A percentile compares a stretch with the other conserved stretches of the same genome.
These are phyloP conservation scores for Debaryomyces nepalensis DNA, from an alignment of 1,139 yeast genomes.

Conservation along the genomic window DNA sequence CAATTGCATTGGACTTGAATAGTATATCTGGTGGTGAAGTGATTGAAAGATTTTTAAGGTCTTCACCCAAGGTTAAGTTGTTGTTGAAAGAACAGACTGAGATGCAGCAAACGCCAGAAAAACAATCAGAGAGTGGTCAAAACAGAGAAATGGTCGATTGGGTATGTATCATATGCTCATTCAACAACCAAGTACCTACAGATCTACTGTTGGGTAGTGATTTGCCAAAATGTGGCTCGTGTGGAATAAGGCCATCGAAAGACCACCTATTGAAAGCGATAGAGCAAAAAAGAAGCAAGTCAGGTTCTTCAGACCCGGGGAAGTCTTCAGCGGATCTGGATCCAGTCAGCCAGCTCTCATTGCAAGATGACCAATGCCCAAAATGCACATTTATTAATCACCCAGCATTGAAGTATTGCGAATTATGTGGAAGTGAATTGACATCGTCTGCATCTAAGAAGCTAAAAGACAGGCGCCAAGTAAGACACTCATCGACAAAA, in stretches of 20 bases:
- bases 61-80: constrained; percentile 75
- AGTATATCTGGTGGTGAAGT: constrained; percentile 50
- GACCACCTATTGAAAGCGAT: constrained; percentile 18
- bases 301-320: no score
- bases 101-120: constrained; percentile 1
- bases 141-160: constrained; percentile 47
- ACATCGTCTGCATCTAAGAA: constrained; percentile 24
- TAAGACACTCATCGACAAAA: constrained; percentile 5
- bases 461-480: constrained; percentile 7
- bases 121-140: background rate
- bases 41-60: constrained; percentile 68
- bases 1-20: constrained; percentile 56
- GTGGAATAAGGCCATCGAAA: constrained; percentile 62
- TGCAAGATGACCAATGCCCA: constrained; percentile 61
- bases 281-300: constrained; percentile 19
- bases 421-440: constrained; percentile 77
- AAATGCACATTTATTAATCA: constrained; percentile 88
- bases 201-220: constrained; percentile 36
- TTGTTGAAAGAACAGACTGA: constrained; percentile 22
- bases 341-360: background rate
- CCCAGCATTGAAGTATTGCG: constrained; percentile 77
- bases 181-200: constrained; percentile 55
- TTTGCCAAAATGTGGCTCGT: constrained; percentile 67
- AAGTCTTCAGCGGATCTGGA: no score
- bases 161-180: constrained; percentile 86